Conservation (phyloP, 2,329 filamentous ascomycete species). For the Stachybotrys chartarum region DNA sequence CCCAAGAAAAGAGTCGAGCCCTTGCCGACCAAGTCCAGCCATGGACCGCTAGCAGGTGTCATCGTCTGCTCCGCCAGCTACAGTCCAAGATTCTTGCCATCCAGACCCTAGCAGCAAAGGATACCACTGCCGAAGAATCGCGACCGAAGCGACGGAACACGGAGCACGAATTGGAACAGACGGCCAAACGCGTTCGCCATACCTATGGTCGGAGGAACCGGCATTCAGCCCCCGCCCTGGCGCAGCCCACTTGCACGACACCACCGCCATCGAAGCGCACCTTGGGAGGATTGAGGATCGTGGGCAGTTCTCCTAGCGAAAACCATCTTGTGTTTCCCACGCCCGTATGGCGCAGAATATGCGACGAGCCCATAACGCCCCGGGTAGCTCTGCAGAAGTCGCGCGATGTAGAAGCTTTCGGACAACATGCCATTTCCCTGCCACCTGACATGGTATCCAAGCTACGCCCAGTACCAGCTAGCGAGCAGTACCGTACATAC, state of each 20-base stretch:
- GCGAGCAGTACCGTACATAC: conserved; percentile 18
- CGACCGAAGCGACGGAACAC: conserved; percentile 13
- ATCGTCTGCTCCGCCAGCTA: conserved; percentile 38
- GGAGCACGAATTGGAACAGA: conserved; percentile 1
- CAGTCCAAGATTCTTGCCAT: conserved; percentile 34
- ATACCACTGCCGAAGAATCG: conserved; percentile 4
- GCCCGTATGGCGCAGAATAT: conserved; percentile 19
- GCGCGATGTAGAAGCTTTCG: neutral
- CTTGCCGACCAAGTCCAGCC: conserved; percentile 13
- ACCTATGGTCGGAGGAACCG: conserved; percentile 19
- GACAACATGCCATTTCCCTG: neutral
- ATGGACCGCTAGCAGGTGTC: conserved; percentile 42
- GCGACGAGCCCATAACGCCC: conserved; percentile 8
- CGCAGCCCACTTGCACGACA: conserved; percentile 7
- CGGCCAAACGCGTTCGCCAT: conserved; percentile 18
- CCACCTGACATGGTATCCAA: neutral
- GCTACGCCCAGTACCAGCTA: neutral
- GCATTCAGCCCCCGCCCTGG: neutral
- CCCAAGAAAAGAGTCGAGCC: neutral
- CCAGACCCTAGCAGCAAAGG: conserved; percentile 23
- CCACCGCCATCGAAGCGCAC: conserved; percentile 20
- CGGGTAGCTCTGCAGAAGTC: neutral
- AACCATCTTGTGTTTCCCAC: conserved; percentile 20
- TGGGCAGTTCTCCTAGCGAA: conserved; percentile 13
- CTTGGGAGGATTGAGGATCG: conserved; percentile 20